phyloP scores from a whole-genome alignment of 2,329 filamentous ascomycete genomes.

The Raffaelea ambrosiae region DNA sequence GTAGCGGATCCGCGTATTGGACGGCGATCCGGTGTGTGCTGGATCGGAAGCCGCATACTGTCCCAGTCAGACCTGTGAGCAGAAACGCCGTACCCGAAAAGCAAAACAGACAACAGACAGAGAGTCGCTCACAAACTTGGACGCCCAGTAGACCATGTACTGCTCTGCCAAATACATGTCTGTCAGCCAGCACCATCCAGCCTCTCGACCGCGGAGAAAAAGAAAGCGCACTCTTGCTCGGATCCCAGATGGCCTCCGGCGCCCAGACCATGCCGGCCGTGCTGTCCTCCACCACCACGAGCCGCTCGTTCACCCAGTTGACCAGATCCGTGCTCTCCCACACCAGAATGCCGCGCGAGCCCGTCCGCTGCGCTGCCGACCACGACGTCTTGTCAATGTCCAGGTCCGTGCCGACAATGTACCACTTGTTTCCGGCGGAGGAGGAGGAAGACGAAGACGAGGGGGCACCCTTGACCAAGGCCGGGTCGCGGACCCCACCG shows the following conservation, averaged over 20 bases:
- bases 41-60: constrained; percentile 38
- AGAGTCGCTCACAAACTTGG: constrained; percentile 30
- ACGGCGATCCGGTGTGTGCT: constrained; percentile 36
- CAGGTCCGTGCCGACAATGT: constrained; percentile 46
- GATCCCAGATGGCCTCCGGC: constrained; percentile 45
- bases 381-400: constrained; percentile 45
- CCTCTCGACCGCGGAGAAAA: too few species aligned
- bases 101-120: neutral
- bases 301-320: constrained; percentile 37
- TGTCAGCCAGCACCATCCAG: neutral
- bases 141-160: constrained; percentile 39
- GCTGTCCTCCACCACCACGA: constrained; percentile 41
- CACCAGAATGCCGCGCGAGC: constrained; percentile 42
- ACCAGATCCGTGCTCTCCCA: constrained; percentile 46
- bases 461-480: too few species aligned
- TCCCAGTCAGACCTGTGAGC: neutral
- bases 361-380: constrained; percentile 42
- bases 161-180: constrained; percentile 19
- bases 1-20: constrained; percentile 39
- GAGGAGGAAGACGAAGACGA: too few species aligned
- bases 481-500: constrained; percentile 42
- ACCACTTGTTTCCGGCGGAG: constrained; percentile 47
- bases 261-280: constrained; percentile 52
- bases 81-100: too few species aligned
- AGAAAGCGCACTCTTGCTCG: constrained; percentile 26